These are phyloP conservation scores for Umbelopsis ramanniana DNA, from an alignment of 192 early-diverging fungal species.

Conservation along the genomic window DNA sequence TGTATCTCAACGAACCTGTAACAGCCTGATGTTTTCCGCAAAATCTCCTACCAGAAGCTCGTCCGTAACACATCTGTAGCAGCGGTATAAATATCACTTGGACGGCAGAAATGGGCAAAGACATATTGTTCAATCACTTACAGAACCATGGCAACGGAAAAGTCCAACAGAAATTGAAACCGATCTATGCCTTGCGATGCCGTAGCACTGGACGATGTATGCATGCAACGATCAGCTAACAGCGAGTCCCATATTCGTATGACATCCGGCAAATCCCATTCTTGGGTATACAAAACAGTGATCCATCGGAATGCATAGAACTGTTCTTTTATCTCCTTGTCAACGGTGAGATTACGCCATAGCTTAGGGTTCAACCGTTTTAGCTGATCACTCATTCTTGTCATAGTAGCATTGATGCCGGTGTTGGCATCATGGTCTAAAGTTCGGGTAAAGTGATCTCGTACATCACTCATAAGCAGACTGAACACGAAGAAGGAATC, in stretches of 20 bases:
- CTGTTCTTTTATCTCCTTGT: conserved; percentile 67
- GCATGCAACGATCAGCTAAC: conserved; percentile 64
- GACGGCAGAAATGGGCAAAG: conserved; percentile 10
- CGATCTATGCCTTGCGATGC: conserved; percentile 30
- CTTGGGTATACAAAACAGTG: conserved; percentile 75
- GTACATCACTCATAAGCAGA: conserved; percentile 66
- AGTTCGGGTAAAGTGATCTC: conserved; percentile 81
- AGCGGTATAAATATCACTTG: not conserved
- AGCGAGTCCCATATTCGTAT: conserved; percentile 82
- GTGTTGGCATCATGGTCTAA: conserved; percentile 63
- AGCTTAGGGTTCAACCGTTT: conserved; percentile 60
- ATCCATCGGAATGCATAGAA: conserved; percentile 87
- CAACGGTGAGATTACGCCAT: conserved; percentile 60
- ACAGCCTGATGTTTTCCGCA: conserved; percentile 60
- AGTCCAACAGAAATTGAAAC: conserved; percentile 76
- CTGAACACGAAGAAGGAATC: conserved; percentile 81
- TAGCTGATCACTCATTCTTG: conserved; percentile 58
- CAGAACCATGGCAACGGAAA: conserved; percentile 74
- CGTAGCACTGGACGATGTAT: conserved; percentile 45
- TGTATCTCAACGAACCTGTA: conserved; percentile 50
- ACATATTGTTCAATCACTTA: conserved; percentile 41
- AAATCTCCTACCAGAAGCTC: conserved; percentile 64
- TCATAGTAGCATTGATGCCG: conserved; percentile 66
- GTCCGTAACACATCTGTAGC: conserved; percentile 49
- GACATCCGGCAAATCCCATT: conserved; percentile 77